These are phyloP conservation scores for Diddensiella caesifluorescens DNA, from an alignment of 805 yeast species.

Conservation along the genomic window DNA sequence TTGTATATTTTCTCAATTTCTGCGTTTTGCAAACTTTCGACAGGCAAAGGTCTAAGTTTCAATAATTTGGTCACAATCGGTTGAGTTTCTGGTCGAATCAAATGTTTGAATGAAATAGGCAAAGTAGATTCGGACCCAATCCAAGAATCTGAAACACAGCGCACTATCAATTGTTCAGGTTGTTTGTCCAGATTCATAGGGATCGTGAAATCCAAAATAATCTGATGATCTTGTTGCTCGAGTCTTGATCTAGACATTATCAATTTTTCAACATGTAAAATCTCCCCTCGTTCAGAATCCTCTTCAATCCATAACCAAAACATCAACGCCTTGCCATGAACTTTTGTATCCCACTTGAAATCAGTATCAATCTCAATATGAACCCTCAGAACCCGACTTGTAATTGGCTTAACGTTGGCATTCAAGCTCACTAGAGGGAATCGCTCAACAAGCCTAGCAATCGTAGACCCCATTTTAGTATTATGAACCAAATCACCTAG, in stretches of 20 bases:
- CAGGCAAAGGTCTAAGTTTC: slow-evolving; percentile 79
- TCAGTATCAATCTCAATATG: slow-evolving; percentile 67
- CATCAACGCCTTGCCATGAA: slow-evolving; percentile 78
- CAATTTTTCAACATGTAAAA: slow-evolving; percentile 78
- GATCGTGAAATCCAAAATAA: slow-evolving; percentile 85
- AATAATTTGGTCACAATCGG: slow-evolving; percentile 77
- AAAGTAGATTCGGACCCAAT: slow-evolving; percentile 74
- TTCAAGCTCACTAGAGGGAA: slow-evolving; percentile 74
- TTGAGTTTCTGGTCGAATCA: slow-evolving; percentile 83
- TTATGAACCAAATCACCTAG: slow-evolving; percentile 90
- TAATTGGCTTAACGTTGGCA: slow-evolving; percentile 83
- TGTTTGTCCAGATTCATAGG: slow-evolving; percentile 74
- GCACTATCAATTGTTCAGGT: slow-evolving; percentile 82
- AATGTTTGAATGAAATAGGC: slow-evolving; percentile 81
- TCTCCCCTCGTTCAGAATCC: slow-evolving; percentile 65
- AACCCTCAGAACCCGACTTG: slow-evolving; percentile 78
- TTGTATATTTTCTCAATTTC: slow-evolving; percentile 64
- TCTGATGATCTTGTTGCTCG: slow-evolving; percentile 41
- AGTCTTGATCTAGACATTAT: slow-evolving; percentile 57
- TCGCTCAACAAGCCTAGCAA: slow-evolving; percentile 56
- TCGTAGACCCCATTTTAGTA: slow-evolving; percentile 57
- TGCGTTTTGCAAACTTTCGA: slow-evolving; percentile 67
- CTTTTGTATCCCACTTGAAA: slow-evolving; percentile 76
- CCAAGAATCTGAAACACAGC: slow-evolving; percentile 83
- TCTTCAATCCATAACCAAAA: slow-evolving; percentile 95